These are phyloP conservation scores for Heterobasidion irregulare DNA, from an alignment of 1,284 basidiomycete genomes.

Conservation along the genomic window DNA sequence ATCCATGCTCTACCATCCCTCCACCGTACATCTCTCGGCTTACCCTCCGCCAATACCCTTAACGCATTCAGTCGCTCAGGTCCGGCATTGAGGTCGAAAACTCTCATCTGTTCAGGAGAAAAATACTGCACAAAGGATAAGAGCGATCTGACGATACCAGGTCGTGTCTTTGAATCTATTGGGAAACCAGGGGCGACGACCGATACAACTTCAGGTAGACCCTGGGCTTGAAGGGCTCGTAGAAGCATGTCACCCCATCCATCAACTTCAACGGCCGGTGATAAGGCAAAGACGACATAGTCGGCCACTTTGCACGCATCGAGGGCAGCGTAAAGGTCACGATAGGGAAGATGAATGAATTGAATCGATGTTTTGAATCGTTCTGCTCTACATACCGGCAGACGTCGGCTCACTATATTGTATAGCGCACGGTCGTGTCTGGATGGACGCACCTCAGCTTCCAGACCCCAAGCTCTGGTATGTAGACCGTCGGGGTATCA, in stretches of 20 bases:
- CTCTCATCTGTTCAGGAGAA: conserved; percentile 70
- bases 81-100: conserved; percentile 54
- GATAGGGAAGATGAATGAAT: conserved; percentile 71
- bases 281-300: conserved; percentile 84
- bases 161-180: conserved; percentile 52
- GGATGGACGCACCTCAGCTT: conserved; percentile 48
- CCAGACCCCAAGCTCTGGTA: conserved; percentile 49
- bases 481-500: conserved; percentile 47
- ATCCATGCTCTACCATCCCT: conserved; percentile 77
- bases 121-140: conserved; percentile 95
- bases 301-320: conserved; percentile 89
- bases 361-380: conserved; percentile 88
- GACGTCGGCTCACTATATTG: conserved; percentile 2
- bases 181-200: conserved; percentile 37
- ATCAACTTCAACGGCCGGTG: conserved; percentile 77
- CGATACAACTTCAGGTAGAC: conserved; percentile 68
- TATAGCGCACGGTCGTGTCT: conserved; percentile 2
- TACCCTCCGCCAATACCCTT: conserved; percentile 74
- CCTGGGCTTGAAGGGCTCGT: conserved; percentile 80
- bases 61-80: conserved; percentile 68
- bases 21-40: conserved; percentile 72
- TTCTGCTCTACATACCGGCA: conserved; percentile 45
- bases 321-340: conserved; percentile 69
- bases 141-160: conserved; percentile 74
- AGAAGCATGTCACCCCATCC: conserved; percentile 85